Evolutionary conservation across 2,329 filamentous ascomycete genomes (phyloP).

Genomic region (Sarocladium kiliense): DNA sequence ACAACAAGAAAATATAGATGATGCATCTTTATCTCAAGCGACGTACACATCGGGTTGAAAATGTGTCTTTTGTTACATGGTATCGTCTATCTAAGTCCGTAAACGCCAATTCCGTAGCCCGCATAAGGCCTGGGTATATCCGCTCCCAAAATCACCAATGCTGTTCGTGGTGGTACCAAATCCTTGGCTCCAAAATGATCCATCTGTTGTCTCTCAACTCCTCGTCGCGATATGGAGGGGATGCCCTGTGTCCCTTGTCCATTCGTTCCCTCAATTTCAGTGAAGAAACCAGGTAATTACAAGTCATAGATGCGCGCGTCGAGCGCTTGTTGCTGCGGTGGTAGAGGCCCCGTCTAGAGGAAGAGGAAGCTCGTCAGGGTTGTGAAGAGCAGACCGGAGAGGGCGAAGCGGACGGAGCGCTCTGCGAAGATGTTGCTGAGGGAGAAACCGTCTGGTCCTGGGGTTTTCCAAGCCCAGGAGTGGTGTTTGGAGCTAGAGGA

Average conservation of each 20-base stretch:
- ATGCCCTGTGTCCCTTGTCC: too few species aligned
- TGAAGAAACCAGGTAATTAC: too few species aligned
- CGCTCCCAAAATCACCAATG: not conserved
- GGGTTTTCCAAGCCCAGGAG: not conserved
- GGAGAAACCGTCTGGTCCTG: not conserved
- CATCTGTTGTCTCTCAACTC: not conserved
- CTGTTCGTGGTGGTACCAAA: not conserved
- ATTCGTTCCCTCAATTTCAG: too few species aligned
- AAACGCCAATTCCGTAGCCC: not conserved
- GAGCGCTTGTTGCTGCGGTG: too few species aligned
- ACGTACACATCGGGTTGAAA: not conserved
- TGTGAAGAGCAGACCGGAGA: constrained; percentile 1
- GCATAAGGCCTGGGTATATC: not conserved
- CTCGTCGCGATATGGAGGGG: too few species aligned
- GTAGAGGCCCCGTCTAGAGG: too few species aligned
- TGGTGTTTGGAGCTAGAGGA: not conserved
- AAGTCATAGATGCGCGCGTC: too few species aligned
- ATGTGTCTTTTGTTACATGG: not conserved
- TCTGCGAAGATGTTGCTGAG: not conserved
- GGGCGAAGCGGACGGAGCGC: not conserved
- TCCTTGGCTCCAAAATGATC: not conserved
- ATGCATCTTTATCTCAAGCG: not conserved
- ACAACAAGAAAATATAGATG: too few species aligned
- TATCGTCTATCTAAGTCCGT: constrained; percentile 1
- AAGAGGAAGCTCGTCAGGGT: constrained; percentile 2